phyloP scores from a whole-genome alignment of 306 rosid genomes.

The Vigna hirtella region DNA sequence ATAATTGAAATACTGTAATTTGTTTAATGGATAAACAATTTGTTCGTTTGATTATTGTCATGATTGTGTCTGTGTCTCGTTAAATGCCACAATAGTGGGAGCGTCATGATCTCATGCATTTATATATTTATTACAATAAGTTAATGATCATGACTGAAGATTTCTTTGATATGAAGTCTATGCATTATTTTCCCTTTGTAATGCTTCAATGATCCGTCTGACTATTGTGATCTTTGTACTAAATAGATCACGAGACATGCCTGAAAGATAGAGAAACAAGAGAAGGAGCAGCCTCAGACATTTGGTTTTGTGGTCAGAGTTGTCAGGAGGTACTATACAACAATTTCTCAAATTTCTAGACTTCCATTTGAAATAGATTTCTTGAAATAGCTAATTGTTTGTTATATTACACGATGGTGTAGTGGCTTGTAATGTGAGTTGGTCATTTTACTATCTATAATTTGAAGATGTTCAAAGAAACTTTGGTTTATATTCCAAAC shows the following conservation, averaged over 20 bases:
- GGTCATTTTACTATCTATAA: conserved; percentile 30
- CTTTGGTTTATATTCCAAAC: conserved; percentile 34
- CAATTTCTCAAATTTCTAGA: conserved; percentile 24
- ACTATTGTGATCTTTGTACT: conserved; percentile 41
- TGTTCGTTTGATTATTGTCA: conserved; percentile 26
- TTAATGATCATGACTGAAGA: conserved; percentile 14
- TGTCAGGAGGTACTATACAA: conserved; percentile 82
- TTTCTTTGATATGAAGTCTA: conserved; percentile 29
- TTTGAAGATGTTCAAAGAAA: conserved; percentile 24
- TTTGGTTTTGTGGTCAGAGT: conserved; percentile 75
- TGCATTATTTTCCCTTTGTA: conserved; percentile 31
- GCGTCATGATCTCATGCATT: conserved; percentile 9
- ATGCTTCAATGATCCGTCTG: conserved; percentile 42
- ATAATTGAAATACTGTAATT: conserved; percentile 12
- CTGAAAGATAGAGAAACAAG: conserved; percentile 52
- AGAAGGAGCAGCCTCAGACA: conserved; percentile 58
- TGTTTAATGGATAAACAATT: conserved; percentile 27
- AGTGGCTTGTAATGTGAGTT: conserved; percentile 20
- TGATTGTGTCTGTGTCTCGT: conserved; percentile 19
- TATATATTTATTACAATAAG: conserved; percentile 11
- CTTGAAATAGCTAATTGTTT: conserved; percentile 38
- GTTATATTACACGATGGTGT: conserved; percentile 27
- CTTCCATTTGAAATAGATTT: conserved; percentile 38
- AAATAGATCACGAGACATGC: conserved; percentile 85
- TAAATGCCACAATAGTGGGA: conserved; percentile 15